phyloP scores from a whole-genome alignment of 345 rosid genomes.

The Acer negundo region DNA sequence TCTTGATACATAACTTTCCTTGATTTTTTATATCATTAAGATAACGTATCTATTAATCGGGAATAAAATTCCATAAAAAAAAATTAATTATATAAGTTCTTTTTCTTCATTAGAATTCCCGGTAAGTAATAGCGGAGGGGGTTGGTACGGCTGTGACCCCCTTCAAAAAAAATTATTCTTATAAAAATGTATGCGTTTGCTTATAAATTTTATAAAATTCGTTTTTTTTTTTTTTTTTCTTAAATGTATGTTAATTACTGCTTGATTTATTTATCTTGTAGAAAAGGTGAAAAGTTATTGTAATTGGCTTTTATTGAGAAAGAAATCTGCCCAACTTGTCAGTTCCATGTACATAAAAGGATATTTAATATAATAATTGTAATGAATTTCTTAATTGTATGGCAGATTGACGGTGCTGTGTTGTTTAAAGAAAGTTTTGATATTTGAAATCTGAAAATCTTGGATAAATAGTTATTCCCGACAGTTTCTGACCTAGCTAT shows the following conservation, averaged over 20 bases:
- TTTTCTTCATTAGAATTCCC: too few relatives aligned
- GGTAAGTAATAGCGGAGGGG: too few relatives aligned
- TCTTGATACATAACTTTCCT: neutral
- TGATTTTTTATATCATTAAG: neutral
- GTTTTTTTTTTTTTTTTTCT: too few relatives aligned
- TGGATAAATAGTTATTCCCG: neutral
- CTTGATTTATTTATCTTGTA: neutral
- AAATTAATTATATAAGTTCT: too few relatives aligned
- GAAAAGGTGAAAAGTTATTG: neutral
- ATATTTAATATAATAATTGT: neutral
- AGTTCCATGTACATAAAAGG: neutral
- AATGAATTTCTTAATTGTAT: neutral
- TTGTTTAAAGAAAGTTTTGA: neutral
- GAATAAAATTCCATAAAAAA: too few relatives aligned
- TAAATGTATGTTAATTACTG: neutral
- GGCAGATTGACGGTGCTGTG: neutral
- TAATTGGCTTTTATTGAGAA: neutral
- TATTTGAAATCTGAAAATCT: neutral
- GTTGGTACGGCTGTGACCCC: too few relatives aligned
- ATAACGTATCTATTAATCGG: too few relatives aligned
- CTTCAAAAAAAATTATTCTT: too few relatives aligned
- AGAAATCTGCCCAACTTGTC: neutral
- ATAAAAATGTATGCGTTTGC: too few relatives aligned
- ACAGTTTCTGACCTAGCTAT: neutral
- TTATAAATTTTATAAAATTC: too few relatives aligned